Evolutionary conservation across 306 rosid genomes (phyloP).

Genomic region (Cicer pinnatifidum): DNA sequence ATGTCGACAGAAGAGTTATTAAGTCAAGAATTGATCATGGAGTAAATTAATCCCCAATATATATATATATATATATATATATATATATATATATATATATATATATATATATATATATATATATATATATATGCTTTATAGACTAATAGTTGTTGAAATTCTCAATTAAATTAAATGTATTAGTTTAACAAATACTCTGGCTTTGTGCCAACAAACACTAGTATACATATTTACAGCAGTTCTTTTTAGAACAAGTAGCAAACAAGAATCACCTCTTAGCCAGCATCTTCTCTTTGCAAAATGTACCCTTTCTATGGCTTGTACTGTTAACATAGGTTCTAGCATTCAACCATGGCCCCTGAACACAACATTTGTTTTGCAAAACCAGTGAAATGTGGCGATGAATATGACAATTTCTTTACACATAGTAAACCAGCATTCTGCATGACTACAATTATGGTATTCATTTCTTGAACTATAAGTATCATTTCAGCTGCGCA

Average conservation of each 20-base stretch:
- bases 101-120: too few species aligned
- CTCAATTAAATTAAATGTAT: constrained; percentile 16
- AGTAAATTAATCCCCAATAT: too few species aligned
- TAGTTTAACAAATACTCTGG: constrained; percentile 21
- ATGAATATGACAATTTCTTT: constrained; percentile 17
- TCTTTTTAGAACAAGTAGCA: constrained; percentile 14
- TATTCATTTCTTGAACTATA: constrained; percentile 7
- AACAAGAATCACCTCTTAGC: constrained; percentile 2
- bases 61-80: too few species aligned
- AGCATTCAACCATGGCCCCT: constrained; percentile 5
- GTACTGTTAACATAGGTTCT: constrained; percentile 7
- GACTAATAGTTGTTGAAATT: background rate
- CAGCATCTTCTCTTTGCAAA: constrained; percentile 27
- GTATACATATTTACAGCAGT: constrained; percentile 27
- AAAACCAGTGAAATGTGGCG: background rate
- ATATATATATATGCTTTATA: too few species aligned
- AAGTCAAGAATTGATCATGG: too few species aligned
- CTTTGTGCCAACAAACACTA: constrained; percentile 27
- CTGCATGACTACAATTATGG: constrained; percentile 12
- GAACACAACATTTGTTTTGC: constrained; percentile 1
- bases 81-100: too few species aligned
- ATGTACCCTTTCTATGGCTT: constrained; percentile 30
- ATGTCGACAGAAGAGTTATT: too few species aligned
- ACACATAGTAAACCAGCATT: constrained; percentile 33
- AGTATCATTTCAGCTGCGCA: constrained; percentile 28